phyloP scores from a whole-genome alignment of 768 basidiomycete genomes.

The Suillus ampliporus region DNA sequence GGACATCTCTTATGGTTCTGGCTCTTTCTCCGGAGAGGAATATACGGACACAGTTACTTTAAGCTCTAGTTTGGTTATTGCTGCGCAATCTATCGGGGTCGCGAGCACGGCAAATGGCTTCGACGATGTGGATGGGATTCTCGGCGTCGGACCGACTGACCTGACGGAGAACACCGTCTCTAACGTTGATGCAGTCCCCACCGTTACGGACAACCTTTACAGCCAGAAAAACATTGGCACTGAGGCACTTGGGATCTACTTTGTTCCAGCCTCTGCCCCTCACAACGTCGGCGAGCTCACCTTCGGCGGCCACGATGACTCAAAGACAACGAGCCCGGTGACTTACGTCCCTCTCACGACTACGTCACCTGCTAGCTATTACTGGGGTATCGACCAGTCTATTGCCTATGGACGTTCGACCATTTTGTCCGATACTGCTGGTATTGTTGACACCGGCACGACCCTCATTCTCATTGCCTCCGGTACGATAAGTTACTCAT shows the following conservation, averaged over 20 bases:
- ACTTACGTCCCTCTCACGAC: constrained; percentile 31
- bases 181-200: constrained; percentile 27
- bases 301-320: constrained; percentile 32
- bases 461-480: constrained; percentile 30
- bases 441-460: constrained; percentile 41
- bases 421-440: constrained; percentile 31
- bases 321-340: constrained; percentile 19
- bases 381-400: constrained; percentile 40
- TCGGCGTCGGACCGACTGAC: constrained; percentile 41
- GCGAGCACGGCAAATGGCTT: constrained; percentile 34
- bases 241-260: constrained; percentile 40
- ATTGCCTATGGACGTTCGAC: constrained; percentile 31
- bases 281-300: constrained; percentile 30
- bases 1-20: constrained; percentile 27
- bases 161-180: constrained; percentile 35
- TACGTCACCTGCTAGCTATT: constrained; percentile 26
- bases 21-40: constrained; percentile 23
- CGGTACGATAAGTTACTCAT: constrained; percentile 14
- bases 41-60: constrained; percentile 25
- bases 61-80: constrained; percentile 19
- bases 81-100: constrained; percentile 44
- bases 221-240: constrained; percentile 33
- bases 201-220: constrained; percentile 42
- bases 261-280: constrained; percentile 28
- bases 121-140: constrained; percentile 43